Conservation (phyloP, 2,329 filamentous ascomycete species). For the Neonectria sp. region DNA sequence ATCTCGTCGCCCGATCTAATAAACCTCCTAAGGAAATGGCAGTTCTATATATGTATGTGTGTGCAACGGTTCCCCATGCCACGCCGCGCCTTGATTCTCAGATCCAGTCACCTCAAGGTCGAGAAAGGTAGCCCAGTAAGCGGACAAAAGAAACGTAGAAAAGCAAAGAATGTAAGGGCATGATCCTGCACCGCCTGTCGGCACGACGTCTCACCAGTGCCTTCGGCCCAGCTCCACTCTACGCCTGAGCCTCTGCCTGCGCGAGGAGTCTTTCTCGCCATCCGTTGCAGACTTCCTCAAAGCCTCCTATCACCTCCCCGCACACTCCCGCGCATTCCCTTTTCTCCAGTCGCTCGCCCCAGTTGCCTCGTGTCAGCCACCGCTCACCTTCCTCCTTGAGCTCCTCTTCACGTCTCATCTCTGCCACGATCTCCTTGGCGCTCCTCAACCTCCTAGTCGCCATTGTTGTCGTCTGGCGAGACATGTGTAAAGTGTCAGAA, state of each 20-base stretch:
- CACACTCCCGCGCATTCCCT: slow-evolving; percentile 90
- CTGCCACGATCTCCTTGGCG: slow-evolving; percentile 87
- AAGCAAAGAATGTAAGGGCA: slow-evolving; percentile 24
- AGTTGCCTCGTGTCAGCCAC: slow-evolving; percentile 87
- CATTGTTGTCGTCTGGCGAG: slow-evolving; percentile 86
- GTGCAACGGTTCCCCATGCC: slow-evolving; percentile 30
- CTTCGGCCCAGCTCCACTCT: slow-evolving; percentile 7
- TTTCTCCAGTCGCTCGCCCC: slow-evolving; percentile 82
- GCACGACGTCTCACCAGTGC: slow-evolving; percentile 19
- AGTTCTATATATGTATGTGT: slow-evolving; percentile 41
- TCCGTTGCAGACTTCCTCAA: slow-evolving; percentile 89
- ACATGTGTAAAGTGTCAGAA: slow-evolving; percentile 95
- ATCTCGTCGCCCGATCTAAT: slow-evolving; percentile 40
- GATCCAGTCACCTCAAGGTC: slow-evolving; percentile 31
- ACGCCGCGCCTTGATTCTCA: slow-evolving; percentile 37
- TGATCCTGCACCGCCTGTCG: slow-evolving; percentile 32
- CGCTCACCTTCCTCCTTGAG: slow-evolving; percentile 84
- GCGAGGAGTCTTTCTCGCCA: slow-evolving; percentile 85
- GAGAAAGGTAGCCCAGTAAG: slow-evolving; percentile 25
- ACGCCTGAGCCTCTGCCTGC: slow-evolving; percentile 68
- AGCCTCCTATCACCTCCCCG: slow-evolving; percentile 89
- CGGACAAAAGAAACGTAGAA: slow-evolving; percentile 24
- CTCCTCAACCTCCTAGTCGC: slow-evolving; percentile 85
- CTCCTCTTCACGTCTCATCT: slow-evolving; percentile 88
- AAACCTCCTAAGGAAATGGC: slow-evolving; percentile 38